Percentiles rank a stretch among this genome's conserved stretches.
phyloP scores from a whole-genome alignment of 169 alveolate species.

The Babesia gibsoni region DNA sequence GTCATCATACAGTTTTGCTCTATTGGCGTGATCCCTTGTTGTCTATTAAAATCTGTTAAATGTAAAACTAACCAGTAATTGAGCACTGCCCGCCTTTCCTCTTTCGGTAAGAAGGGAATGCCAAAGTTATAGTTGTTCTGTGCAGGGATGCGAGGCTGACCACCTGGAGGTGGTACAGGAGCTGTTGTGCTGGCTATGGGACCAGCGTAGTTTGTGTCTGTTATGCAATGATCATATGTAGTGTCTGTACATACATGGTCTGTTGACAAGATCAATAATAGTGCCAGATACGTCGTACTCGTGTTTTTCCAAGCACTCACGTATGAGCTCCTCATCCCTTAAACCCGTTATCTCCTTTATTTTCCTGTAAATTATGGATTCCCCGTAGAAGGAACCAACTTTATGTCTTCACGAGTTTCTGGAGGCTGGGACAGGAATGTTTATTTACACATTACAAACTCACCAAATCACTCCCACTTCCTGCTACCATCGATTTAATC shows the following conservation, averaged over 20 bases:
- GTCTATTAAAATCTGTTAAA: neutral
- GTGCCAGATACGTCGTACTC: conserved; percentile 37
- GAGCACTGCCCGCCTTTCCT: conserved; percentile 43
- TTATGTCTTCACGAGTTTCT: neutral
- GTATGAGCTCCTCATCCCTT: conserved; percentile 13
- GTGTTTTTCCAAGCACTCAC: conserved; percentile 29
- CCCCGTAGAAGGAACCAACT: neutral
- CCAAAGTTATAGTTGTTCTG: neutral
- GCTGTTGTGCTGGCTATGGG: too few relatives aligned
- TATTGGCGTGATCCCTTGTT: conserved; percentile 46
- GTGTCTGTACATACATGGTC: conserved; percentile 12
- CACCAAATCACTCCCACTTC: neutral
- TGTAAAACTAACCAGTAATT: conserved; percentile 57
- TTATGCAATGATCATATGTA: neutral
- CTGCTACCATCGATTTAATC: conserved; percentile 37
- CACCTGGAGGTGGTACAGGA: neutral
- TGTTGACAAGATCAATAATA: conserved; percentile 42
- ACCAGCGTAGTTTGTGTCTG: neutral
- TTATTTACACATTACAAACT: neutral
- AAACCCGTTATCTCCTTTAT: conserved; percentile 53
- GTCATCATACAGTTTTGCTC: conserved; percentile 49
- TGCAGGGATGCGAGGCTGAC: neutral
- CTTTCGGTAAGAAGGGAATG: conserved; percentile 39
- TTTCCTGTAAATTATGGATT: neutral
- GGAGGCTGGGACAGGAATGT: conserved; percentile 3